These are phyloP conservation scores for Hymenoscyphus fructigenus DNA, from an alignment of 2,329 filamentous ascomycete genomes.

Conservation along the genomic window DNA sequence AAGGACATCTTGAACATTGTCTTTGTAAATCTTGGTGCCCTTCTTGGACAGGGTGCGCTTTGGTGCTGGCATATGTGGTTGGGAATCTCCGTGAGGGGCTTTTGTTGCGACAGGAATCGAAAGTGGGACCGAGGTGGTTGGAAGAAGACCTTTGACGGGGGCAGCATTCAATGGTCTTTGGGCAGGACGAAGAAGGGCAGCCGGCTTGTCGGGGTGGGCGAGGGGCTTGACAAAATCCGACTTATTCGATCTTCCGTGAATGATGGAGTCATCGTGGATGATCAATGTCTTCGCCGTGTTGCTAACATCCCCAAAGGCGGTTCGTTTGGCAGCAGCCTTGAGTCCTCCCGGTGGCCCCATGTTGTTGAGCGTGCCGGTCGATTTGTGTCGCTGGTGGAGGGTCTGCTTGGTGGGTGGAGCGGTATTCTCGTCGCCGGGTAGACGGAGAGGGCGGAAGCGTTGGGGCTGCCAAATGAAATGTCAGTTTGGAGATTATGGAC, in stretches of 20 bases:
- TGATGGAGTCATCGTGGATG: conserved; percentile 56
- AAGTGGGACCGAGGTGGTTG: conserved; percentile 12
- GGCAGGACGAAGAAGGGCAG: conserved; percentile 55
- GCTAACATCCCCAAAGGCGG: conserved; percentile 80
- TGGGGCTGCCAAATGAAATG: conserved; percentile 59
- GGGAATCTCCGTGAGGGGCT: conserved; percentile 34
- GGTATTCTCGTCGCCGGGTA: conserved; percentile 70
- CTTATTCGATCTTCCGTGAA: conserved; percentile 45
- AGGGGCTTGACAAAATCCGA: conserved; percentile 32
- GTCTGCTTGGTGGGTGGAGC: conserved; percentile 51
- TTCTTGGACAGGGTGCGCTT: conserved; percentile 51
- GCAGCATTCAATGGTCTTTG: conserved; percentile 51
- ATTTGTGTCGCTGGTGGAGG: conserved; percentile 81
- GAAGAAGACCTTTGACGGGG: conserved; percentile 21
- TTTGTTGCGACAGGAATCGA: conserved; percentile 28
- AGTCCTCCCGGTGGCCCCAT: conserved; percentile 53
- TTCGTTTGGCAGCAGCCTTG: conserved; percentile 70
- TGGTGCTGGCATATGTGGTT: conserved; percentile 34
- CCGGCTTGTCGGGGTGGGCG: conserved; percentile 41
- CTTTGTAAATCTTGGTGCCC: conserved; percentile 54
- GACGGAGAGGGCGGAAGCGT: conserved; percentile 60
- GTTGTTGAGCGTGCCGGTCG: conserved; percentile 59
- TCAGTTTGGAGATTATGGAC: conserved; percentile 21
- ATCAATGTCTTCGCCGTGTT: conserved; percentile 52
- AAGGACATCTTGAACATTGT: conserved; percentile 32